Percentiles rank a stretch among this genome's conserved stretches.
Conservation (phyloP, 2,329 filamentous ascomycete genomes). For the Volutella citrinella region DNA sequence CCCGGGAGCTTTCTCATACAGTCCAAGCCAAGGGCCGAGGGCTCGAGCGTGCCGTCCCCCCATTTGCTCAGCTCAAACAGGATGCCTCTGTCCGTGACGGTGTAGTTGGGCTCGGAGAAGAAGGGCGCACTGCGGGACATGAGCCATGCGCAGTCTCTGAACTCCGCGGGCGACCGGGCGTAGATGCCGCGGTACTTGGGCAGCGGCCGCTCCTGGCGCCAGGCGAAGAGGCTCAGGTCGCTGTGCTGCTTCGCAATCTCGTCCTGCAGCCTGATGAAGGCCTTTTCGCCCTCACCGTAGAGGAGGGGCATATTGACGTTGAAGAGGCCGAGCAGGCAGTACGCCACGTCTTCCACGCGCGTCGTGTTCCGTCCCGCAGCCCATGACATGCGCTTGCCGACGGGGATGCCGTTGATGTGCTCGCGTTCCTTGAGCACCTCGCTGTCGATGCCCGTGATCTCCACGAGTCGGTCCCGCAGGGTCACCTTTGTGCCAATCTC, state of each 20-base stretch:
- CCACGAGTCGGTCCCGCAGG: conserved; percentile 3
- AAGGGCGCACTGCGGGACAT: conserved; percentile 1
- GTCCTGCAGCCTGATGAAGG: conserved; percentile 28
- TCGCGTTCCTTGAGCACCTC: neutral
- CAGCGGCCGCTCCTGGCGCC: conserved; percentile 1
- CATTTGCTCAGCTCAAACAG: conserved; percentile 1
- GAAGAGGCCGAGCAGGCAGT: conserved; percentile 30
- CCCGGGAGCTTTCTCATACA: neutral
- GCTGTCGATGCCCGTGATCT: conserved; percentile 6
- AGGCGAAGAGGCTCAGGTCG: conserved; percentile 6
- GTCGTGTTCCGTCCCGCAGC: conserved; percentile 22
- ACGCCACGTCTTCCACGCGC: conserved; percentile 25
- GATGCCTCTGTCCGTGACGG: conserved; percentile 1
- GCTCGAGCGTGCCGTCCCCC: neutral
- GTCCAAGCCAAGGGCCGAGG: conserved; percentile 1
- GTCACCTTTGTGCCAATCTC: conserved; percentile 8
- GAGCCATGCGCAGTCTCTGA: conserved; percentile 2
- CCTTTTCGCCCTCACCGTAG: conserved; percentile 22
- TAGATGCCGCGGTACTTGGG: conserved; percentile 4
- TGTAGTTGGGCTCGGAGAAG: conserved; percentile 3
- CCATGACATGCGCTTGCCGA: conserved; percentile 28
- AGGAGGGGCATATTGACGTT: conserved; percentile 30
- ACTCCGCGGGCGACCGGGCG: conserved; percentile 1
- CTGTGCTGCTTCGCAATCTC: conserved; percentile 24
- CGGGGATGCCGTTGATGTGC: conserved; percentile 1